Evolutionary conservation across 345 rosid species (phyloP).

Genomic region (Triadica sebifera): DNA sequence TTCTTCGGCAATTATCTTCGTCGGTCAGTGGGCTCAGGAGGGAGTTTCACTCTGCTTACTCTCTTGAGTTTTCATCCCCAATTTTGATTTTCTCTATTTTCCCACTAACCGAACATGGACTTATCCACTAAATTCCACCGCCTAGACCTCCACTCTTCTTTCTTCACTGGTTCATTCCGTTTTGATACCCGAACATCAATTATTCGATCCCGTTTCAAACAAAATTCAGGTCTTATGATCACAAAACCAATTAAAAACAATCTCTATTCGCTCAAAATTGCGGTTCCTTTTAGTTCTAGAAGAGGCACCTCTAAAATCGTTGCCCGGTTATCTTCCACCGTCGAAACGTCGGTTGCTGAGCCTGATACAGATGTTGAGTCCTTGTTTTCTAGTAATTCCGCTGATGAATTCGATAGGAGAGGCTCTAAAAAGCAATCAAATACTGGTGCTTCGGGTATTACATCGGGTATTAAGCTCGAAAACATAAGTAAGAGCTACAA

Average conservation of each 20-base stretch:
- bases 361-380: slow-evolving; percentile 63
- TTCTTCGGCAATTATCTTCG: not conserved
- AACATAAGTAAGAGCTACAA: slow-evolving; percentile 75
- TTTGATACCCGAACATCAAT: too few species aligned
- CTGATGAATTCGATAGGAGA: slow-evolving; percentile 34
- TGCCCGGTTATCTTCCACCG: slow-evolving; percentile 48
- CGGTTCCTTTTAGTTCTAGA: slow-evolving; percentile 29
- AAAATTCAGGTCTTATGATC: slow-evolving; percentile 14
- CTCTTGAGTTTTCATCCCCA: not conserved
- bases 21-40: too few species aligned
- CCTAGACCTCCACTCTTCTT: slow-evolving; percentile 56
- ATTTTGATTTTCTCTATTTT: not conserved
- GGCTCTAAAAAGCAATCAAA: slow-evolving; percentile 39
- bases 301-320: slow-evolving; percentile 27
- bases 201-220: slow-evolving; percentile 34
- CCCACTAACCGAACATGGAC: slow-evolving; percentile 43
- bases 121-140: slow-evolving; percentile 57
- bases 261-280: slow-evolving; percentile 1
- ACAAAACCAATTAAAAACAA: slow-evolving; percentile 21
- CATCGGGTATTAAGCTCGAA: slow-evolving; percentile 87
- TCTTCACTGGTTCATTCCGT: slow-evolving; percentile 41
- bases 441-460: slow-evolving; percentile 65
- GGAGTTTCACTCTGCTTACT: too few species aligned
- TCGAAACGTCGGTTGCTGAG: slow-evolving; percentile 45
- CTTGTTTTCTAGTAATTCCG: slow-evolving; percentile 45